Conservation (phyloP, 1,284 basidiomycete species). For the Ganoderma leucocontextum region DNA sequence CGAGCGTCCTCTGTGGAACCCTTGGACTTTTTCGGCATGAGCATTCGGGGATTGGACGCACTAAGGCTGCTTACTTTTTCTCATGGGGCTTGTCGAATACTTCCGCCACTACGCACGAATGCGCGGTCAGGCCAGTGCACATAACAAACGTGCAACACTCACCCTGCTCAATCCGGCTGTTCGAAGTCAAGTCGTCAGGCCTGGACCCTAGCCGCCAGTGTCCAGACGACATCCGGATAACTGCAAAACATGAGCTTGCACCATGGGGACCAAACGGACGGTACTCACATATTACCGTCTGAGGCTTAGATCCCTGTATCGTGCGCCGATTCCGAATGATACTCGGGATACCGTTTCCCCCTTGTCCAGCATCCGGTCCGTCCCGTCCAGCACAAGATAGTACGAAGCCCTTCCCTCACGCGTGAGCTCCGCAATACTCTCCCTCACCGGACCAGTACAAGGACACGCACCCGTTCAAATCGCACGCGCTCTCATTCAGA, state of each 20-base stretch:
- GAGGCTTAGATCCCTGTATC: conserved; percentile 71
- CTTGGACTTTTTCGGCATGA: conserved; percentile 70
- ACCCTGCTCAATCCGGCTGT: conserved; percentile 86
- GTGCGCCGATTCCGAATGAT: conserved; percentile 91
- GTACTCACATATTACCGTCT: conserved; percentile 91
- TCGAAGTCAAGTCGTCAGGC: conserved; percentile 97
- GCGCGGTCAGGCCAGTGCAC: not conserved
- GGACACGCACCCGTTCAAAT: conserved; percentile 72
- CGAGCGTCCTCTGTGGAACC: conserved; percentile 65
- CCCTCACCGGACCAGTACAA: not conserved
- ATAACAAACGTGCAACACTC: conserved; percentile 15
- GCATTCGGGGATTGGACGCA: conserved; percentile 57
- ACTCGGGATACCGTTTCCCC: conserved; percentile 97
- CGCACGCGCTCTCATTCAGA: conserved; percentile 84
- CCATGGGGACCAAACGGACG: not conserved
- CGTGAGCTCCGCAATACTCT: not conserved
- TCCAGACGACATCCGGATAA: conserved; percentile 98
- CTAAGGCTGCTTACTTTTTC: conserved; percentile 78
- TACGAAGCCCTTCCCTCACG: conserved; percentile 70
- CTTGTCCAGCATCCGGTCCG: conserved; percentile 98
- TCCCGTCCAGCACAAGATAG: conserved; percentile 97
- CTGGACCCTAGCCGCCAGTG: no score
- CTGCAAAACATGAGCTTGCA: conserved; percentile 47
- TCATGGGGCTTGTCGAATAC: conserved; percentile 89
- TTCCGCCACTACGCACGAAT: conserved; percentile 63